Conservation (phyloP, 1,284 basidiomycete genomes). For the Puccinia hordei region DNA sequence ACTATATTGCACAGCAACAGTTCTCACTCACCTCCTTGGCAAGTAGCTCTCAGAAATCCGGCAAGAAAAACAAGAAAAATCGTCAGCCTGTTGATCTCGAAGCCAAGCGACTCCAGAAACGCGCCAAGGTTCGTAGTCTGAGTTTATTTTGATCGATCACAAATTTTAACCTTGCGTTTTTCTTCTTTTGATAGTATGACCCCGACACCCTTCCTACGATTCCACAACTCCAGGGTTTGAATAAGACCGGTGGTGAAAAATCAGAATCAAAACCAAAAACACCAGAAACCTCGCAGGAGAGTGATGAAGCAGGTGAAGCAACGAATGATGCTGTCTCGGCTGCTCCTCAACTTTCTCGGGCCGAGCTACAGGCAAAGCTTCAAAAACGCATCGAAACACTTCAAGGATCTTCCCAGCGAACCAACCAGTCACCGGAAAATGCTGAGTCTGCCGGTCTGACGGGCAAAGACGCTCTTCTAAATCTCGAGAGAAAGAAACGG, state of each 20-base stretch:
- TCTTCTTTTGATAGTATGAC: slow-evolving; percentile 22
- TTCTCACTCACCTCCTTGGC: slow-evolving; percentile 1
- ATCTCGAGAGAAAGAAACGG: slow-evolving; percentile 34
- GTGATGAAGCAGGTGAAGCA: neutral
- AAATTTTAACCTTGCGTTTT: neutral
- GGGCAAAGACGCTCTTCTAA: slow-evolving; percentile 37
- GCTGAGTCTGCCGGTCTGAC: neutral
- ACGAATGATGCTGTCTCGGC: neutral
- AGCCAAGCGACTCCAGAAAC: slow-evolving; percentile 42
- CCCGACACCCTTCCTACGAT: slow-evolving; percentile 35
- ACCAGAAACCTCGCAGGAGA: neutral
- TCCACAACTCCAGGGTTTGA: slow-evolving; percentile 45
- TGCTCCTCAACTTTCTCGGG: slow-evolving; percentile 36
- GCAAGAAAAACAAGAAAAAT: slow-evolving; percentile 25
- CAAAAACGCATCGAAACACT: slow-evolving; percentile 34
- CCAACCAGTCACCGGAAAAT: slow-evolving; percentile 2
- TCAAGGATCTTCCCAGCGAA: slow-evolving; percentile 21
- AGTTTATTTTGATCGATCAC: neutral
- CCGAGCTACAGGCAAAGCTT: slow-evolving; percentile 43
- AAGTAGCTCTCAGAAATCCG: slow-evolving; percentile 3
- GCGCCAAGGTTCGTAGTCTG: slow-evolving; percentile 28
- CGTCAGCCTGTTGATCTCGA: slow-evolving; percentile 6
- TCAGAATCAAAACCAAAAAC: slow-evolving; percentile 6
- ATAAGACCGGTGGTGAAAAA: neutral
- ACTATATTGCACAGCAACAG: slow-evolving; percentile 22